Evolutionary conservation across 2,329 filamentous ascomycete genomes (phyloP), one percentile per base, ranked within the genome.

Genomic region (Venturia aucupariae): DNA sequence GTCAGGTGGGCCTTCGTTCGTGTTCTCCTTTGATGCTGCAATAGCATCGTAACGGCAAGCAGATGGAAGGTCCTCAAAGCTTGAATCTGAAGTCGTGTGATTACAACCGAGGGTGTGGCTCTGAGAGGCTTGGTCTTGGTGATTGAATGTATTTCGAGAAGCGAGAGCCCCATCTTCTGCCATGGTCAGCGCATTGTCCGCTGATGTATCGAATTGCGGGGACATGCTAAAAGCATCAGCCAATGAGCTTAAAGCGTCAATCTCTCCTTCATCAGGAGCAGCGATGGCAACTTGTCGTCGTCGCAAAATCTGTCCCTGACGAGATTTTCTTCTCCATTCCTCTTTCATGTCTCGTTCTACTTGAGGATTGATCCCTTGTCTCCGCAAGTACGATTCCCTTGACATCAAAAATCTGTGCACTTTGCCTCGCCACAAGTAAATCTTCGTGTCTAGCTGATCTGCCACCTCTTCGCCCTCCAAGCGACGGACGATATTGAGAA

Each of bases 391-490:
- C 27, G 51, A 27, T 6, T 15, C 51, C 30, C 17, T 57, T 15
- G 15, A 57, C 51, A 35, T 57, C 15, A 57, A 15, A 11, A n/a
- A 57, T 57, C 51, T 57, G 30, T 57, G 59, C 8, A 66, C 48
- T 35, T 60, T 51, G 15, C 64, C 65, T 41, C 66, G 60, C 69
- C 68, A 71, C 35, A 61, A 27, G 19, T 63, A 68, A 13, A 74
- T 68, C 2, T 68, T 44, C 15, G 64, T 61, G 55, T 76, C 73
- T 13, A 76, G 66, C 48, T 69, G 67, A 11, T 70, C 68, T 13
- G 79, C 77, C 6, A 78, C 73, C 24, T 76, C 72, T 4, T 71
- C 65, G 0, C 78, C 78, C 66, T 83, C 81, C 17, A 78, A 69
- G 32, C 72, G 67, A 41, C 68, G 67, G 24, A 82, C 75, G n/a